A percentile compares a stretch with the other conserved stretches of the same genome.
These are phyloP conservation scores for Paecilomyces fulvus DNA, from an alignment of 2,329 filamentous ascomycete species.

Conservation along the genomic window DNA sequence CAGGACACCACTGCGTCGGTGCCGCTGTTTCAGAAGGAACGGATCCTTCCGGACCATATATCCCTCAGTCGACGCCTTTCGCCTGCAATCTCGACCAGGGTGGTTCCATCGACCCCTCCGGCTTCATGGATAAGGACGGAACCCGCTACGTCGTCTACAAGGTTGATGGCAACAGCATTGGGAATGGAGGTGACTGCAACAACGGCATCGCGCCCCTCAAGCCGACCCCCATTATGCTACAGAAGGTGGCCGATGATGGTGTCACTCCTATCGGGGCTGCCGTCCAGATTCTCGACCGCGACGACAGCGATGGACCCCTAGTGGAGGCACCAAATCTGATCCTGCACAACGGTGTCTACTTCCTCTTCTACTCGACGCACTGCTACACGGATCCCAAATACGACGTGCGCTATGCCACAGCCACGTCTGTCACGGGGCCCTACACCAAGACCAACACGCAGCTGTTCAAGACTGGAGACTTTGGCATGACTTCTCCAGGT, in stretches of 20 bases:
- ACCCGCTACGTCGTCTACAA: constrained; percentile 56
- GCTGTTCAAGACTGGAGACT: constrained; percentile 26
- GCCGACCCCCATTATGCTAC: constrained; percentile 33
- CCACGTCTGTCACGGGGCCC: constrained; percentile 28
- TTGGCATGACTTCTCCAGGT: constrained; percentile 21
- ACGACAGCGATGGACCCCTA: constrained; percentile 54
- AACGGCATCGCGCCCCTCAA: constrained; percentile 34
- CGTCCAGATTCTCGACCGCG: constrained; percentile 52
- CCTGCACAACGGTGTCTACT: constrained; percentile 39
- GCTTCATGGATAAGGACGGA: constrained; percentile 49
- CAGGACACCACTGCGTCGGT: constrained; percentile 50
- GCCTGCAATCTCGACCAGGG: constrained; percentile 47
- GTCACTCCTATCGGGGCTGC: constrained; percentile 45
- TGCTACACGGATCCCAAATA: constrained; percentile 49
- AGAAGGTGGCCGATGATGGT: constrained; percentile 38
- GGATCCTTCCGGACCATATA: constrained; percentile 44
- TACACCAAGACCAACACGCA: constrained; percentile 27
- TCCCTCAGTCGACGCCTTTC: constrained; percentile 39
- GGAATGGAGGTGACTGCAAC: constrained; percentile 39
- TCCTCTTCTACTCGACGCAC: constrained; percentile 55
- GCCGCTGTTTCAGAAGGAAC: constrained; percentile 42
- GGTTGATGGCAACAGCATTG: constrained; percentile 54
- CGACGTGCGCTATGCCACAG: constrained; percentile 53
- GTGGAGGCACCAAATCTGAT: constrained; percentile 55
- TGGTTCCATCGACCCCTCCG: constrained; percentile 56